A percentile compares a stretch with the other conserved stretches of the same genome.
These are phyloP conservation scores for Chrysanthemum lavandulifolium DNA, from an alignment of 129 eudicot species.

Conservation along the genomic window DNA sequence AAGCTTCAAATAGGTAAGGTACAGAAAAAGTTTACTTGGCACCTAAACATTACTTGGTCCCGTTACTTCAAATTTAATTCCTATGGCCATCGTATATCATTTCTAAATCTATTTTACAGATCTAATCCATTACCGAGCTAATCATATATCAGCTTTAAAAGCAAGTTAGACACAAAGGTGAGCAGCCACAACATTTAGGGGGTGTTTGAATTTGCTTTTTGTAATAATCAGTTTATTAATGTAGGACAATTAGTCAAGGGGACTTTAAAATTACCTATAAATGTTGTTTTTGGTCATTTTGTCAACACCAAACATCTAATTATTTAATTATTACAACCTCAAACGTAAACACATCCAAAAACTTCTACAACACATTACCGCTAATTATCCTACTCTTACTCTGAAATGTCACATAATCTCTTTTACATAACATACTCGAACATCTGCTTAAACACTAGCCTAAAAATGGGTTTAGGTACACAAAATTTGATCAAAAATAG, in stretches of 20 bases:
- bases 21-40: background rate
- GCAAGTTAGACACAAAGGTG: background rate
- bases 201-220: background rate
- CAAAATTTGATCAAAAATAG: background rate
- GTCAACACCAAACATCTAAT: background rate
- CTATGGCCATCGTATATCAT: too few species aligned
- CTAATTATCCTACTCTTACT: too few species aligned
- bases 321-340: too few species aligned
- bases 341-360: too few species aligned
- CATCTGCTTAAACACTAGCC: background rate
- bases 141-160: background rate
- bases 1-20: too few species aligned
- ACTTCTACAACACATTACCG: too few species aligned
- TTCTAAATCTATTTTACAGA: background rate
- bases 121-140: background rate
- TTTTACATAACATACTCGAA: background rate
- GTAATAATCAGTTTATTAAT: background rate
- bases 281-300: too few species aligned
- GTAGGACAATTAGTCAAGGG: too few species aligned
- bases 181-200: background rate
- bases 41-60: too few species aligned
- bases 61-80: too few species aligned
- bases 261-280: too few species aligned
- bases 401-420: too few species aligned
- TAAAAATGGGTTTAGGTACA: background rate